Evolutionary conservation across 257 asterid species (phyloP).

Genomic region (Rehmannia glutinosa): DNA sequence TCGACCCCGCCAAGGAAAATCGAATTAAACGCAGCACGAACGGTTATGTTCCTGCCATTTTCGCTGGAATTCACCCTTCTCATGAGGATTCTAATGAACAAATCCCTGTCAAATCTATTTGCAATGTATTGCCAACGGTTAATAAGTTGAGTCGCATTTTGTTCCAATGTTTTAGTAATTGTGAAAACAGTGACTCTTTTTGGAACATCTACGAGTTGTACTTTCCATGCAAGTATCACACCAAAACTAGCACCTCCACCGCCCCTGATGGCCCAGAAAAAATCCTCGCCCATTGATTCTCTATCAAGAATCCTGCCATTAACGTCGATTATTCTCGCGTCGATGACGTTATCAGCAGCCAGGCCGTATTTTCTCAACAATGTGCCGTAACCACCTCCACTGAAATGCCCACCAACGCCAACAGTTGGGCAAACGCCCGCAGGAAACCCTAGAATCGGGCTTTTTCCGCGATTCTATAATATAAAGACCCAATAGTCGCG

Average conservation of each 20-base stretch:
- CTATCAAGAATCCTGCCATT: conserved; percentile 31
- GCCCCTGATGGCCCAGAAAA: too few species aligned
- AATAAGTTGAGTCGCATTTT: neutral
- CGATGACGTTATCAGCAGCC: conserved; percentile 30
- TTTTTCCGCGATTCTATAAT: conserved; percentile 29
- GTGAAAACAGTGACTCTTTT: conserved; percentile 10
- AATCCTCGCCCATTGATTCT: conserved; percentile 38
- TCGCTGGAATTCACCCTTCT: too few species aligned
- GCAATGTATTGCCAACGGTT: too few species aligned
- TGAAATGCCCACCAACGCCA: conserved; percentile 33
- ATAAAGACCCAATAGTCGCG: conserved; percentile 26
- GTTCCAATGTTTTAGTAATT: neutral
- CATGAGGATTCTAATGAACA: conserved; percentile 19
- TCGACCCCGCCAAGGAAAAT: conserved; percentile 18
- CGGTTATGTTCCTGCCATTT: neutral
- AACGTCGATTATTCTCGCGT: conserved; percentile 31
- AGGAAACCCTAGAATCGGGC: conserved; percentile 28
- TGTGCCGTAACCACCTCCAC: conserved; percentile 46
- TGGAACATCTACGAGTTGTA: conserved; percentile 30
- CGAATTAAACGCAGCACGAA: neutral
- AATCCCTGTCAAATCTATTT: conserved; percentile 17
- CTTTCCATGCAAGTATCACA: conserved; percentile 31
- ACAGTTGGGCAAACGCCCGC: conserved; percentile 36
- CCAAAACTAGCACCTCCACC: conserved; percentile 46
- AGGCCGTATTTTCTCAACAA: conserved; percentile 38